Conservation (phyloP, 169 alveolate species). For the Blepharisma undulans region DNA sequence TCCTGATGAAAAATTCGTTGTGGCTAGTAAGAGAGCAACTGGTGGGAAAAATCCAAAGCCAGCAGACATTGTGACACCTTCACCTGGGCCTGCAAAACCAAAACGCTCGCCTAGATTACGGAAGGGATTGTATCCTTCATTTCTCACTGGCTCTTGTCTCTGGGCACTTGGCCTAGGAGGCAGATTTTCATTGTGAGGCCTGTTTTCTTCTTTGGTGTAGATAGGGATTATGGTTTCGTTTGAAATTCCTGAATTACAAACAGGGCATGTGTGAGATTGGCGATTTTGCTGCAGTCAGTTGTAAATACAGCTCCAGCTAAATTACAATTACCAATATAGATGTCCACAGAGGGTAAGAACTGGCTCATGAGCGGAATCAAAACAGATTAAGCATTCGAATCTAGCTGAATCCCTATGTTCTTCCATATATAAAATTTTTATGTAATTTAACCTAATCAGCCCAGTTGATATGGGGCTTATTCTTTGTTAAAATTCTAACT, state of each 20-base stretch:
- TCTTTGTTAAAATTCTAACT: background rate
- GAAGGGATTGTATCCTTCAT: slow-evolving; percentile 9
- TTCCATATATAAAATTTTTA: slow-evolving; percentile 14
- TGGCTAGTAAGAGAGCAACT: background rate
- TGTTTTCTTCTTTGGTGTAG: slow-evolving; percentile 72
- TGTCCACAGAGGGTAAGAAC: slow-evolving; percentile 98
- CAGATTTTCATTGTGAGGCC: background rate
- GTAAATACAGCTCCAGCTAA: slow-evolving; percentile 94
- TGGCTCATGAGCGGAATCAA: slow-evolving; percentile 96
- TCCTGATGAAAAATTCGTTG: background rate
- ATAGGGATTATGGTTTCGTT: slow-evolving; percentile 91
- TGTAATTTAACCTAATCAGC: background rate
- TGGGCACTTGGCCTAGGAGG: slow-evolving; percentile 28
- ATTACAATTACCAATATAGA: slow-evolving; percentile 70
- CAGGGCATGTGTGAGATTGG: slow-evolving; percentile 92
- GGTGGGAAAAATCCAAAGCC: slow-evolving; percentile 44
- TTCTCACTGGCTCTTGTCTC: slow-evolving; percentile 26
- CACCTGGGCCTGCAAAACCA: background rate
- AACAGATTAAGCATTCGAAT: slow-evolving; percentile 96
- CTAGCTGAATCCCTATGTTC: slow-evolving; percentile 49
- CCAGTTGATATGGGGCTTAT: background rate
- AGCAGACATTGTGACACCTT: background rate
- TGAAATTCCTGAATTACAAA: slow-evolving; percentile 93
- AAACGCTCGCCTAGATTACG: background rate
- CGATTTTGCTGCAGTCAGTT: slow-evolving; percentile 90